phyloP scores from a whole-genome alignment of 2,329 filamentous ascomycete species.

The Penicillium sp. region DNA sequence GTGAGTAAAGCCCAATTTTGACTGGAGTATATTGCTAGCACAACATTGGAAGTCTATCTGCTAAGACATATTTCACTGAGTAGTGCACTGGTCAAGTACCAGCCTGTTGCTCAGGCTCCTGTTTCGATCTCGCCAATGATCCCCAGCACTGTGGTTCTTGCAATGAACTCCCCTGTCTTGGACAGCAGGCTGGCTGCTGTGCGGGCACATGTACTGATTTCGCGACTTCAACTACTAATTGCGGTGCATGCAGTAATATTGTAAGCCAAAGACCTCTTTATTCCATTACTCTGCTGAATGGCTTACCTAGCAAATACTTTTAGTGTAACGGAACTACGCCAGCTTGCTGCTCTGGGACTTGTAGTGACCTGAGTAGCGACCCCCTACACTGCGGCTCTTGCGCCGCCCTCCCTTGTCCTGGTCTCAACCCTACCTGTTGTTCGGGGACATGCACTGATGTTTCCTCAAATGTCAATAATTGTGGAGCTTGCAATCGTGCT shows the following conservation, averaged over 20 bases:
- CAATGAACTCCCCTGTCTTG: conserved; percentile 4
- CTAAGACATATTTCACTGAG: not conserved
- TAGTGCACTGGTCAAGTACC: conserved; percentile 13
- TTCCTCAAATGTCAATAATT: not conserved
- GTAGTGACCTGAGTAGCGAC: conserved; percentile 10
- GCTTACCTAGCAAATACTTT: not conserved
- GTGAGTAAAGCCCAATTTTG: not conserved
- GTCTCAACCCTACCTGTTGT: conserved; percentile 5
- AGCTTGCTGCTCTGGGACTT: conserved; percentile 18
- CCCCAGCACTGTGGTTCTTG: conserved; percentile 12
- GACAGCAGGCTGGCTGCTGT: conserved; percentile 14
- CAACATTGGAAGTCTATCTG: not conserved
- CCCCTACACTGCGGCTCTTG: conserved; percentile 15
- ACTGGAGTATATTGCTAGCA: not conserved
- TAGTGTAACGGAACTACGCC: conserved; percentile 14
- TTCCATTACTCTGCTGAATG: no score
- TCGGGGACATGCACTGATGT: not conserved
- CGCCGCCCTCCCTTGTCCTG: conserved; percentile 10
- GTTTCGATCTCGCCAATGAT: conserved; percentile 6
- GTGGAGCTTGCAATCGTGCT: not conserved
- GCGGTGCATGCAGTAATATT: conserved; percentile 11
- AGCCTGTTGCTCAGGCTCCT: conserved; percentile 17
- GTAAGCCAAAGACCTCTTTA: not conserved
- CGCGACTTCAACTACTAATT: conserved; percentile 6
- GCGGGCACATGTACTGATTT: conserved; percentile 14